These are phyloP conservation scores for Macrolepiota dolichaula DNA, from an alignment of 768 basidiomycete genomes.

Conservation along the genomic window DNA sequence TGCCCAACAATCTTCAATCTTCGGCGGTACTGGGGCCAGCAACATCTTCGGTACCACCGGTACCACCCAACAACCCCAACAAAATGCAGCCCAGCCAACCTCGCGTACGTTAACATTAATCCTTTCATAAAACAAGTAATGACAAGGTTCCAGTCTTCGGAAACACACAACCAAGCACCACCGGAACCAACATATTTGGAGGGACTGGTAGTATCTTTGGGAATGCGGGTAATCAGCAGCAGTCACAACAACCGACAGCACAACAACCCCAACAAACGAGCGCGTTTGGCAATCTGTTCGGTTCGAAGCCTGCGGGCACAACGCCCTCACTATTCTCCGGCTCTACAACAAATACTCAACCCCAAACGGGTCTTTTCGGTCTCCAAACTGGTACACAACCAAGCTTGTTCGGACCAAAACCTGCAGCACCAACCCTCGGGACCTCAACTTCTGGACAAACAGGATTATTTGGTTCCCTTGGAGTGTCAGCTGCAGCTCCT, in stretches of 20 bases:
- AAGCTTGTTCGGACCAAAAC: conserved; percentile 50
- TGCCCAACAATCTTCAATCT: conserved; percentile 20
- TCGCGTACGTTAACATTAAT: conserved; percentile 13
- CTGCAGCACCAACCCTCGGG: conserved; percentile 40
- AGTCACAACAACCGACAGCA: conserved; percentile 20
- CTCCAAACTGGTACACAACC: conserved; percentile 38
- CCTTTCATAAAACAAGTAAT: background rate
- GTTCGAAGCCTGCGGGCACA: conserved; percentile 36
- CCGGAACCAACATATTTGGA: conserved; percentile 12
- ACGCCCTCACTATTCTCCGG: conserved; percentile 35
- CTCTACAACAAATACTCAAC: conserved; percentile 27
- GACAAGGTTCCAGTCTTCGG: conserved; percentile 17
- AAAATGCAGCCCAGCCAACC: conserved; percentile 15
- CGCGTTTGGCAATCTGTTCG: conserved; percentile 40
- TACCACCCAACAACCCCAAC: conserved; percentile 15
- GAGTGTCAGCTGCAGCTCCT: conserved; percentile 27
- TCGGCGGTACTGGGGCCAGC: conserved; percentile 11
- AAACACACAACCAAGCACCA: conserved; percentile 9
- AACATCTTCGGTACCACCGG: conserved; percentile 12
- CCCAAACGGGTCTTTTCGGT: conserved; percentile 44
- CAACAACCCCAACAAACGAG: conserved; percentile 20
- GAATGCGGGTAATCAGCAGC: conserved; percentile 16
- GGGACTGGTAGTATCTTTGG: conserved; percentile 10
- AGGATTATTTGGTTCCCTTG: conserved; percentile 38
- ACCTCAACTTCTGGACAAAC: conserved; percentile 33